Base-by-base conservation (phyloP, 2,329 filamentous ascomycete genomes). In the Hypoxylon sp. region DNA sequence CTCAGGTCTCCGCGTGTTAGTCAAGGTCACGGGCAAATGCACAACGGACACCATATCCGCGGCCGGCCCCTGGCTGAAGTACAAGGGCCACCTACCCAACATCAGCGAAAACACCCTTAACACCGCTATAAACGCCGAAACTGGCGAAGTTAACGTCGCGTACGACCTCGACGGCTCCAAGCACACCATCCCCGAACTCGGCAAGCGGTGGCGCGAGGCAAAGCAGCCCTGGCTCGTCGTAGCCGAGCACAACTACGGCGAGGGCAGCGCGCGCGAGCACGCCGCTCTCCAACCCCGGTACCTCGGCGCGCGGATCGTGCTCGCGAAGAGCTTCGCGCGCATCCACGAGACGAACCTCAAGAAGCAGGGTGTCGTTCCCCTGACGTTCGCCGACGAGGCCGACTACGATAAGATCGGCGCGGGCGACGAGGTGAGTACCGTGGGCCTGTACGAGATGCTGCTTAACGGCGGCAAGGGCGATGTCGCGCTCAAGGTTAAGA, bases 1-100 rank as follows among this genome's bases (percentile, higher is more conserved):
- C 30, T 83, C 86, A 45, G 90, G 88, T 28, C 88, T 99, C 51
- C 90, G 90, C 56, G 94, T 99, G 17, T 90, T 99, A 14, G 95
- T 97, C 85, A 98, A 98, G 83, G 92, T 98, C 71, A 92, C 94
- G 70, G 96, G 96, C 71, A 97, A 99, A 83, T 99, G 96, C 86
- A 99, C 96, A 63, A 99, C 96, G 46, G 96, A 99, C 82, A 98
- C 96, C 74, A 99, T 99, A 81, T 98, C 94, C 38, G 95, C 95
- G 34, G 95, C 95, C 0, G 95, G 95, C 5, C 95, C 95, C 14
- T 98, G 95, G 95, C 89, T 99, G 73, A 98, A 98, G 83, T 99
- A 98, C 89, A 98, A 98, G 86, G 96, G 96, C 69, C 96, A 99
- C 81, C 89, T 99, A 69, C 93, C 96, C 80, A 99, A 99, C 85